Evolutionary conservation across 257 asterid species (phyloP).

Genomic region (Datura wrightii): DNA sequence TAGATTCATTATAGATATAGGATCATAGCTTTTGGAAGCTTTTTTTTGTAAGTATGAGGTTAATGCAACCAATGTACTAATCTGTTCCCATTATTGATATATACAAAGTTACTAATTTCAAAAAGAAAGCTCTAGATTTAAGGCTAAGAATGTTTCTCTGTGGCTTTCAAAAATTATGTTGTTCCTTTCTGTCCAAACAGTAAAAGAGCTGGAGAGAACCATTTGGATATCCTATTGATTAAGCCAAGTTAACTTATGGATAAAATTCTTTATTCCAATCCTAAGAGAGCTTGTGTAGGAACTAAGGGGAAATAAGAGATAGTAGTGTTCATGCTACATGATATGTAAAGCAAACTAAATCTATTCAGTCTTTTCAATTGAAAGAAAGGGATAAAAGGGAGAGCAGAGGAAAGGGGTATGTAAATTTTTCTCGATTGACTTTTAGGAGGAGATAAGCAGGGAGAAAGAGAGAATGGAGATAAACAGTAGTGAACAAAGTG

Average conservation of each 20-base stretch:
- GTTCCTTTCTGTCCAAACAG: neutral
- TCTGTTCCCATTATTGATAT: too few relatives aligned
- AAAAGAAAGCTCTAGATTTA: neutral
- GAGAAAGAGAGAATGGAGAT: neutral
- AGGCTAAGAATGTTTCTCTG: neutral
- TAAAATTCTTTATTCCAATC: neutral
- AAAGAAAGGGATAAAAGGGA: neutral
- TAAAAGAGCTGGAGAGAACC: neutral
- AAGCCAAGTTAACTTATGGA: neutral
- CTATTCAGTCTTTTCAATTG: neutral
- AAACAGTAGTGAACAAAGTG: neutral
- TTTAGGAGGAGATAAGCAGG: constrained; percentile 8
- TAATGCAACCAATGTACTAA: too few relatives aligned
- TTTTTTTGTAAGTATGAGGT: too few relatives aligned
- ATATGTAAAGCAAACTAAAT: neutral
- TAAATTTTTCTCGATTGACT: neutral
- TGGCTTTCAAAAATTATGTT: neutral
- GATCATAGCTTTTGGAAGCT: too few relatives aligned
- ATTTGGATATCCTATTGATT: constrained; percentile 5
- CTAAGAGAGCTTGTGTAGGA: neutral
- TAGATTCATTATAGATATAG: too few relatives aligned
- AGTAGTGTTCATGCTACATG: neutral
- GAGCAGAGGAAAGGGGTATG: constrained; percentile 8
- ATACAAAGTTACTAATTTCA: too few relatives aligned
- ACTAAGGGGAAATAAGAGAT: neutral